Conservation (phyloP, 768 basidiomycete genomes). For the Macrolepiota fuliginosa region DNA sequence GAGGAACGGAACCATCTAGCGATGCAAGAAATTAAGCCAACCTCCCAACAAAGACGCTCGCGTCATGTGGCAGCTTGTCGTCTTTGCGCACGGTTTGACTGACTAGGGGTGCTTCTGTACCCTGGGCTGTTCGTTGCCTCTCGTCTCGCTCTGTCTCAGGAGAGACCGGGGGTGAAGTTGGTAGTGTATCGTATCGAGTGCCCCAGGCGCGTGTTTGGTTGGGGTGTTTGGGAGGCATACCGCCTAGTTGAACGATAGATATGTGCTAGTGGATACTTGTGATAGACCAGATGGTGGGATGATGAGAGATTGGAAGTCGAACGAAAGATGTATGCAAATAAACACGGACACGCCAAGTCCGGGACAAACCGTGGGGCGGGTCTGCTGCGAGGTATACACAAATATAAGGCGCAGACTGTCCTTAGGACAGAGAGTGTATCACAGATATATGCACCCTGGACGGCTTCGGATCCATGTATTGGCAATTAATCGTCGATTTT, state of each 20-base stretch:
- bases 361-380: constrained; percentile 1
- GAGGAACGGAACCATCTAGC: neutral
- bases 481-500: neutral
- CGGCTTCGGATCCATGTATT: neutral
- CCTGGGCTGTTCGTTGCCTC: constrained; percentile 15
- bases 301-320: neutral
- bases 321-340: constrained; percentile 8
- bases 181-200: constrained; percentile 68
- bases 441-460: neutral
- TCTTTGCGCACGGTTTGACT: constrained; percentile 30
- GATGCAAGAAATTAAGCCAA: constrained; percentile 24
- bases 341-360: constrained; percentile 7
- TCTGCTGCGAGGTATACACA: neutral
- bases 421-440: neutral
- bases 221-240: constrained; percentile 44
- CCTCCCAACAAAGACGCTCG: constrained; percentile 87
- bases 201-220: constrained; percentile 57
- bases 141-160: constrained; percentile 23
- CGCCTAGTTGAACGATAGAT: constrained; percentile 19
- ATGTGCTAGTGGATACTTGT: constrained; percentile 16
- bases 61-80: constrained; percentile 64
- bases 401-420: neutral
- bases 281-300: constrained; percentile 18
- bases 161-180: constrained; percentile 45
- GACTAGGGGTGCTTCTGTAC: constrained; percentile 16